Evolutionary conservation across 2,329 filamentous ascomycete genomes (phyloP).

Genomic region (Diaporthe longicolla): DNA sequence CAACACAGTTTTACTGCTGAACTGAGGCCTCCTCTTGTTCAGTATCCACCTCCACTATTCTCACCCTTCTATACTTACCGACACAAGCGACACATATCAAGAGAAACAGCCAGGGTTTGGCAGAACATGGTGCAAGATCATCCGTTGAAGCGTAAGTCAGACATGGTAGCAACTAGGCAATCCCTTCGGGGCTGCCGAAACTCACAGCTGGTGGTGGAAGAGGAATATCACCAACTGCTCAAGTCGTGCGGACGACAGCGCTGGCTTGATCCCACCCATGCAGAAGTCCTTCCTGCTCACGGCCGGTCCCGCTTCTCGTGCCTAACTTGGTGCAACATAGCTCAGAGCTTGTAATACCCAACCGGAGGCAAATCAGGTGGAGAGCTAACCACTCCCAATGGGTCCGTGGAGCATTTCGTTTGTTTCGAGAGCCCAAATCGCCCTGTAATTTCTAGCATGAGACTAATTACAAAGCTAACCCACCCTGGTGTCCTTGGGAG

Average conservation of each 20-base stretch:
- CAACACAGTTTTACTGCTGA: neutral
- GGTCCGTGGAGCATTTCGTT: neutral
- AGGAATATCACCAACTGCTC: neutral
- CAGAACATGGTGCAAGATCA: neutral
- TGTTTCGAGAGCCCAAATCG: neutral
- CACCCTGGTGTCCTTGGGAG: neutral
- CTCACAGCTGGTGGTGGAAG: neutral
- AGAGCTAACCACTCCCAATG: neutral
- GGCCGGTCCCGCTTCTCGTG: neutral
- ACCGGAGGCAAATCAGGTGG: neutral
- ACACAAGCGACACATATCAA: neutral
- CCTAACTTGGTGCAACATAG: neutral
- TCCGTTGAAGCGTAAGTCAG: neutral
- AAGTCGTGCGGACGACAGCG: fast-evolving
- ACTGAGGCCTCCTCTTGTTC: neutral
- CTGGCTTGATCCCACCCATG: neutral
- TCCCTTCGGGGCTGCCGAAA: neutral
- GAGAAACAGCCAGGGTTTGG: neutral
- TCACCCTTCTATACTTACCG: neutral
- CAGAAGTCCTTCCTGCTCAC: neutral
- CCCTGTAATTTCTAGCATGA: no score
- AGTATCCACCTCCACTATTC: neutral
- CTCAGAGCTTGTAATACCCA: neutral
- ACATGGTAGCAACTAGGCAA: neutral
- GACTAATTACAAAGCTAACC: neutral